These are phyloP conservation scores for Aureobasidium namibiae DNA, from an alignment of 2,329 filamentous ascomycete species.

Conservation along the genomic window DNA sequence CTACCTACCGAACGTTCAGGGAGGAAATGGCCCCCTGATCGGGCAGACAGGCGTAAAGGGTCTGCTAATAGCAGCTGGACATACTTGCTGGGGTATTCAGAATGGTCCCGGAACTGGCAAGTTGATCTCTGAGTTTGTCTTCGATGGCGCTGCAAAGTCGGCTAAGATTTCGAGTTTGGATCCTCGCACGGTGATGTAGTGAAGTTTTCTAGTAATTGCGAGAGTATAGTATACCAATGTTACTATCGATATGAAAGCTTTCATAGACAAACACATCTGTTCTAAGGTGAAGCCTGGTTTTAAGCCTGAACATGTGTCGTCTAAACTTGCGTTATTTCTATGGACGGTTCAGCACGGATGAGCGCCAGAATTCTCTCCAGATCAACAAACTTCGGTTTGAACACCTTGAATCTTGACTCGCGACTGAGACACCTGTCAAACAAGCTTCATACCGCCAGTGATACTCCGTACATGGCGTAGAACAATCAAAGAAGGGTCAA, in stretches of 20 bases:
- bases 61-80: slow-evolving; percentile 74
- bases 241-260: no score
- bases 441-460: not conserved
- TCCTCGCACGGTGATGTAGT: slow-evolving; percentile 27
- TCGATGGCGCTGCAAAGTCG: slow-evolving; percentile 35
- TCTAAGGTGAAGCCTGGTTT: no score
- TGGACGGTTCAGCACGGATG: not conserved
- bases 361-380: not conserved
- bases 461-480: not conserved
- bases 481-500: not conserved
- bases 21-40: slow-evolving; percentile 62
- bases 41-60: slow-evolving; percentile 67
- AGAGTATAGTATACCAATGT: not conserved
- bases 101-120: slow-evolving; percentile 74
- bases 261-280: no score
- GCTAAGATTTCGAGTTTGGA: slow-evolving; percentile 34
- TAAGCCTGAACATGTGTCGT: not conserved
- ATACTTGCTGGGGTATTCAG: slow-evolving; percentile 98
- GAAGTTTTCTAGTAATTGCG: not conserved
- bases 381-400: not conserved
- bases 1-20: slow-evolving; percentile 72
- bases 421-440: not conserved
- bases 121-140: slow-evolving; percentile 38
- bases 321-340: not conserved
- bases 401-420: not conserved